Conservation (phyloP, 2,329 filamentous ascomycete genomes). For the Sporothrix pallida region DNA sequence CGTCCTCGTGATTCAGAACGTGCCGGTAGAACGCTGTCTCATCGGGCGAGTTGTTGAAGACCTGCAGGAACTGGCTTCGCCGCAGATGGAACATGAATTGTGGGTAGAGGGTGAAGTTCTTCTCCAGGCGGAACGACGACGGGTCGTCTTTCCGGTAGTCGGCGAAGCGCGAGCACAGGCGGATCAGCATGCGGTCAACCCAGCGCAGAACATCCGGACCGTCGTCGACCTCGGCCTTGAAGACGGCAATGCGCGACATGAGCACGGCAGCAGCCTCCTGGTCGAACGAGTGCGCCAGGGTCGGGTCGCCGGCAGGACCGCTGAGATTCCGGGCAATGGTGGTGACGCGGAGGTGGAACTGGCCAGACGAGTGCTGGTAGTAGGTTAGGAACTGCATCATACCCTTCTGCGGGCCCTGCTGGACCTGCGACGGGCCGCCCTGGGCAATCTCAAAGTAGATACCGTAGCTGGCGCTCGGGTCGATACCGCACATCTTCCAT, state of each 20-base stretch:
- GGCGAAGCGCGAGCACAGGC: constrained; percentile 93
- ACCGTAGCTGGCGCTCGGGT: constrained; percentile 90
- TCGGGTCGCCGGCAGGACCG: constrained; percentile 90
- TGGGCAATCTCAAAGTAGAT: constrained; percentile 99
- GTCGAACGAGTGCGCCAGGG: constrained; percentile 95
- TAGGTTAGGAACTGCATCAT: constrained; percentile 99
- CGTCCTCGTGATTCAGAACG: constrained; percentile 95
- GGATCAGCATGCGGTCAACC: constrained; percentile 98
- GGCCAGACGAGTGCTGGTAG: constrained; percentile 95
- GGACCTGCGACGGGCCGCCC: constrained; percentile 80
- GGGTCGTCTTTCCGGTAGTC: constrained; percentile 98
- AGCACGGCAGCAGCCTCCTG: constrained; percentile 96
- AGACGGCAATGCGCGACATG: constrained; percentile 99
- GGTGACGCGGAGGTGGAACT: constrained; percentile 94
- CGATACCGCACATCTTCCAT: constrained; percentile 99
- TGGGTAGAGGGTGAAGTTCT: constrained; percentile 98
- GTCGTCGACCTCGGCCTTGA: constrained; percentile 98
- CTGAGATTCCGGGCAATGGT: constrained; percentile 91
- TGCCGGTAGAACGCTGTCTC: constrained; percentile 99
- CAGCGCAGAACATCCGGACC: constrained; percentile 97
- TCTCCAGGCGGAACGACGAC: constrained; percentile 93
- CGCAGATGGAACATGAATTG: constrained; percentile 99
- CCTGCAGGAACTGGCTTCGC: constrained; percentile 94
- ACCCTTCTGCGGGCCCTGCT: constrained; percentile 82
- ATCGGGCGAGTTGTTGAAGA: constrained; percentile 99